phyloP scores from a whole-genome alignment of 2,329 filamentous ascomycete species.

The Graphium sp. region DNA sequence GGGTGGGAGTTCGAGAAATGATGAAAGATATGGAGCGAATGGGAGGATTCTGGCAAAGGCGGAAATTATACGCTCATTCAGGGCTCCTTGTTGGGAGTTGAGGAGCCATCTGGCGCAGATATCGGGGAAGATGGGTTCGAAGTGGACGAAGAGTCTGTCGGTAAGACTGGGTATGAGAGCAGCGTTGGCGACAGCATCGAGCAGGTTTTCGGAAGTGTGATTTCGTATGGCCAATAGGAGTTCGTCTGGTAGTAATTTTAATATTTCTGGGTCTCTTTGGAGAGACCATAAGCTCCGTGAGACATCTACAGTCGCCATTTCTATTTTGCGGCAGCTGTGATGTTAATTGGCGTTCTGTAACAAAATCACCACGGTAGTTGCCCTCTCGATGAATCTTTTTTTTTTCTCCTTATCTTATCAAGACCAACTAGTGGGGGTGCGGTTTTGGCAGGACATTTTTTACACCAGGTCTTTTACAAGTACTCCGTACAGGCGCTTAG shows the following conservation, averaged over 20 bases:
- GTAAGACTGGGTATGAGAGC: slow-evolving; percentile 56
- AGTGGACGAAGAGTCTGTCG: slow-evolving; percentile 56
- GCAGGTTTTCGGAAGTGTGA: slow-evolving; percentile 45
- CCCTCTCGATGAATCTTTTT: too few species aligned
- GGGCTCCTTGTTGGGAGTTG: too few species aligned
- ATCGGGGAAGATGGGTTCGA: slow-evolving; percentile 63
- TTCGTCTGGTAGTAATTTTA: slow-evolving; percentile 42
- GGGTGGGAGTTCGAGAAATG: slow-evolving; percentile 33
- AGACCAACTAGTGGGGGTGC: too few species aligned
- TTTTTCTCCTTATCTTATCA: too few species aligned
- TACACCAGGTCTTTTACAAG: too few species aligned
- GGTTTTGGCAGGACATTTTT: too few species aligned
- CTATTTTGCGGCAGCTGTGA: not conserved
- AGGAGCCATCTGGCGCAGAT: slow-evolving; percentile 66
- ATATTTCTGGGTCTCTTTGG: slow-evolving; percentile 6
- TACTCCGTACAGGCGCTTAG: too few species aligned
- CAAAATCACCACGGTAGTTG: too few species aligned
- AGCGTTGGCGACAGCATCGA: slow-evolving; percentile 53
- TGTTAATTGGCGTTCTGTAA: too few species aligned
- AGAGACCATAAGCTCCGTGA: slow-evolving; percentile 6
- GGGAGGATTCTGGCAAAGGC: slow-evolving; percentile 69
- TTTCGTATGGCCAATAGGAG: slow-evolving; percentile 45
- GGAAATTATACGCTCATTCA: slow-evolving; percentile 34
- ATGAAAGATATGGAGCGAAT: slow-evolving; percentile 63
- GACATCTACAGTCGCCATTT: slow-evolving; percentile 7